Base-by-base conservation (phyloP, 1,284 basidiomycete species). In the Ceratobasidium sp. region DNA sequence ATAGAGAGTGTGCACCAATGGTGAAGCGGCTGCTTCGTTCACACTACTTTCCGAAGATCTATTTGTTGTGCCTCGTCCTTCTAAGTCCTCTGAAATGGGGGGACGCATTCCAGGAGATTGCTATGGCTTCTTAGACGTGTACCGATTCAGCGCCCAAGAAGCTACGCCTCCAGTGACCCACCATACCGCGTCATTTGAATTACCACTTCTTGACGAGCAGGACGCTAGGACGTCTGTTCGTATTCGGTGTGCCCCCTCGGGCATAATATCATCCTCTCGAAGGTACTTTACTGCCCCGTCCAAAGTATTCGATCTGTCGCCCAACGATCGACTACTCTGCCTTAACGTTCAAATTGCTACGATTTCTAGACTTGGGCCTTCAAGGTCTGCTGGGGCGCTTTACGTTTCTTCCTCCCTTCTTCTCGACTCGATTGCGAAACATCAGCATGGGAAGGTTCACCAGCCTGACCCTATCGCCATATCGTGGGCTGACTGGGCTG, bases 281-380 rank as follows among this genome's bases (percentile, higher is more conserved):
- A 54, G 15, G 29, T 31, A 60, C 29, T 53, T 51, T 22, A 51
- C 27, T 33, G 48, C 50, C 6, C 29, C n/a, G 8, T 50, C 65
- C 51, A 7, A 54, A 44, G 51, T 8, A 54, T 48, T 51, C 24
- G 29, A 47, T 17, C 15, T 57, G 54, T 48, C 36, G 36, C 36
- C 71, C 19, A 36, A 47, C 2, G 62, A 59, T 47, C 66, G 66
- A 45, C 41, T 71, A 22, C 31, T 71, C 11, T 71, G 66, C 33
- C 29, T 71, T 53, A 22, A 24, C 1, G 31, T 44, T 11, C n/a
- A 47, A 4, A 15, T 62, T n/a, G 27, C n/a, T 14, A 17, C 31
- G 33, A n/a, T 62, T n/a, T 36, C 27, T 22, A 22, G 19, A 44
- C 33, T 7, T 4, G 11, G 24, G 31, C 45, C 27, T 22, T 1